Evolutionary conservation across 2,329 filamentous ascomycete genomes (phyloP).

Genomic region (Beauveria pseudobassiana): DNA sequence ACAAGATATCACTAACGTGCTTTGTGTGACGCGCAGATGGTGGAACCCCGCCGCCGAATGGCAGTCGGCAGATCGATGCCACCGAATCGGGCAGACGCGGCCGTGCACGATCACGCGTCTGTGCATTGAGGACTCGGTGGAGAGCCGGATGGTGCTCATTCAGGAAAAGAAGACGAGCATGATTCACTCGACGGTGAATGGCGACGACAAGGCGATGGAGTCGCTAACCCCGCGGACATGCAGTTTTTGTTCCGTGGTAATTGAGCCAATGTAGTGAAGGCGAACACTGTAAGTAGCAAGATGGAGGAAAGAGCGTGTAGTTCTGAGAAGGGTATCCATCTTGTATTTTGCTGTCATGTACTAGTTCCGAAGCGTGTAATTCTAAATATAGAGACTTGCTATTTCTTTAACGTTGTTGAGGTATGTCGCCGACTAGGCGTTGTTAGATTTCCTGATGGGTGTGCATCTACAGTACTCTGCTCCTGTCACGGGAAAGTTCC

Average conservation of each 20-base stretch:
- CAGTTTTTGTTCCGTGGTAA: slow-evolving; percentile 82
- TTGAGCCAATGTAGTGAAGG: not conserved
- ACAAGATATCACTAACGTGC: slow-evolving; percentile 17
- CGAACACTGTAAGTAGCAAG: not conserved
- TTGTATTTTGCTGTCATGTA: not conserved
- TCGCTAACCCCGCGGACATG: slow-evolving; percentile 87
- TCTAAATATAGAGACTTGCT: not conserved
- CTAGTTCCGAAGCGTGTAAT: not conserved
- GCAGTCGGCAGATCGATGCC: slow-evolving; percentile 91
- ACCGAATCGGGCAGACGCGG: slow-evolving; percentile 90
- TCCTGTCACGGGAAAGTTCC: too few relatives aligned
- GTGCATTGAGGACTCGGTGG: slow-evolving; percentile 94
- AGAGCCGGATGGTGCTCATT: slow-evolving; percentile 88
- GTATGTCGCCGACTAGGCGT: too few relatives aligned
- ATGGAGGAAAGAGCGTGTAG: too few relatives aligned
- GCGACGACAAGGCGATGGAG: slow-evolving; percentile 85
- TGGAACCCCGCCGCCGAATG: slow-evolving; percentile 99
- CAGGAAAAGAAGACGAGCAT: slow-evolving; percentile 99
- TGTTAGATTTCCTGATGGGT: too few relatives aligned
- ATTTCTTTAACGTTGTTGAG: not conserved
- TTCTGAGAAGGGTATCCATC: not conserved
- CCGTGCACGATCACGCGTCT: slow-evolving; percentile 91
- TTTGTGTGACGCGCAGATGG: slow-evolving; percentile 55
- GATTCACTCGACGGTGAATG: slow-evolving; percentile 96
- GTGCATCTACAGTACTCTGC: too few relatives aligned